Percentiles rank a stretch among this genome's conserved stretches.
Evolutionary conservation across 1,284 basidiomycete genomes (phyloP).

Genomic region (Agroathelia rolfsii): DNA sequence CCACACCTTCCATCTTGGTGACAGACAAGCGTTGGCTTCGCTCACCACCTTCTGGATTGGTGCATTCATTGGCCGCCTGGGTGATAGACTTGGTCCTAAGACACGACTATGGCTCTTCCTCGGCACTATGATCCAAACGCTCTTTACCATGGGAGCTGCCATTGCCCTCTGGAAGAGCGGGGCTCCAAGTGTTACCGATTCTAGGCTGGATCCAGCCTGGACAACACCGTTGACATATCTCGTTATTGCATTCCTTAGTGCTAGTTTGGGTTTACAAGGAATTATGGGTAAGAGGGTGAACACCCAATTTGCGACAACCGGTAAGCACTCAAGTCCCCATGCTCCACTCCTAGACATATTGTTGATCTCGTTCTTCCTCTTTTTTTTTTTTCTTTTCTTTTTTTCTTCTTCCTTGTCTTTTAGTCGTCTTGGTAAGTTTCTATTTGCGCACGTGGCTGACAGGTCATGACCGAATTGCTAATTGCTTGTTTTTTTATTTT

Average conservation of each 20-base stretch:
- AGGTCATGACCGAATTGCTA: constrained; percentile 2
- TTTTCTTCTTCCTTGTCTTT: constrained; percentile 2
- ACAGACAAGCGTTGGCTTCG: constrained; percentile 75
- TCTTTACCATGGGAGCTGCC: constrained; percentile 66
- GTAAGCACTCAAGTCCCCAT: constrained; percentile 31
- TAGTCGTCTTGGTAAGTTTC: too few species aligned
- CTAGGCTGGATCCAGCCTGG: constrained; percentile 61
- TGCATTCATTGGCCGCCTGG: constrained; percentile 60
- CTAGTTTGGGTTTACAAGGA: constrained; percentile 73
- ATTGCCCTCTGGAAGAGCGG: constrained; percentile 57
- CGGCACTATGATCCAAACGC: constrained; percentile 63
- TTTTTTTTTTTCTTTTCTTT: constrained; percentile 1
- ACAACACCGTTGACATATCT: constrained; percentile 54
- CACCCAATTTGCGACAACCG: constrained; percentile 70
- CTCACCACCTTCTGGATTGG: constrained; percentile 67
- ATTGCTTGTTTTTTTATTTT: constrained; percentile 1
- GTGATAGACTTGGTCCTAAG: constrained; percentile 61
- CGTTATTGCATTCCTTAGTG: constrained; percentile 67
- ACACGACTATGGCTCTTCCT: constrained; percentile 67
- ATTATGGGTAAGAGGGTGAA: constrained; percentile 71
- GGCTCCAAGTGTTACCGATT: constrained; percentile 41
- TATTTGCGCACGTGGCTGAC: constrained; percentile 2
- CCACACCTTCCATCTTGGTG: constrained; percentile 59
- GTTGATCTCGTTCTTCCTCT: constrained; percentile 7
- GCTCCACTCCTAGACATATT: neutral